Percentiles rank a stretch among this genome's conserved stretches.
phyloP scores from a whole-genome alignment of 495 filamentous ascomycete species.

The Penicillium atrosanguineum region DNA sequence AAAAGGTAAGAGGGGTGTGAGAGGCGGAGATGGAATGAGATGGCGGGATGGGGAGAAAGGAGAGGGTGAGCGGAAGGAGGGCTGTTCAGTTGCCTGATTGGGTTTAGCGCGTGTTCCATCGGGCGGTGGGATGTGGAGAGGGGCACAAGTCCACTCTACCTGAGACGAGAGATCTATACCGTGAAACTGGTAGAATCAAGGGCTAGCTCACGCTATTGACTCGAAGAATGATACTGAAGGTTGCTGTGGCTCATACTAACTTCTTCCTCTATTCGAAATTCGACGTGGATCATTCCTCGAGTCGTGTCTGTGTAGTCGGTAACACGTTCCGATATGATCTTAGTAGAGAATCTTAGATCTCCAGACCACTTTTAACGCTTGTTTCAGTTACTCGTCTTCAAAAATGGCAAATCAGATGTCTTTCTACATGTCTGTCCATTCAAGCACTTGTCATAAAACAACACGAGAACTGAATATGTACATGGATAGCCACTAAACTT shows the following conservation, averaged over 20 bases:
- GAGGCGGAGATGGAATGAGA: conserved; percentile 7
- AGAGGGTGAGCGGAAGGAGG: conserved; percentile 27
- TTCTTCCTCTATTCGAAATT: not conserved
- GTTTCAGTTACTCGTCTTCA: not conserved
- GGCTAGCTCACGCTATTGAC: not conserved
- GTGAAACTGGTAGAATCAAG: not conserved
- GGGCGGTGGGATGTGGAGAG: conserved; percentile 34
- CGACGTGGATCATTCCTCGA: not conserved
- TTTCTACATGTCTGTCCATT: not conserved
- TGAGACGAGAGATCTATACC: conserved; percentile 1
- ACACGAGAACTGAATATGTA: not conserved
- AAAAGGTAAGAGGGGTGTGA: conserved; percentile 9
- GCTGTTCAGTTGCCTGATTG: conserved; percentile 21
- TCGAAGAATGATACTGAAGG: no score
- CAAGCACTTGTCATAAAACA: not conserved
- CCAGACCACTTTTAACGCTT: not conserved
- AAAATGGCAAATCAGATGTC: not conserved
- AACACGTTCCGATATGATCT: not conserved
- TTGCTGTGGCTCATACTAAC: no score
- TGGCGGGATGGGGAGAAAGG: conserved; percentile 11
- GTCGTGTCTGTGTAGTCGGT: not conserved
- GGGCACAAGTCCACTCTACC: conserved; percentile 15
- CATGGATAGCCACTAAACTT: not conserved
- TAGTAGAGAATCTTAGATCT: not conserved
- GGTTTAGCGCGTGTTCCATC: conserved; percentile 32